Base-by-base conservation (phyloP, 768 basidiomycete genomes). In the Terana coerulea region DNA sequence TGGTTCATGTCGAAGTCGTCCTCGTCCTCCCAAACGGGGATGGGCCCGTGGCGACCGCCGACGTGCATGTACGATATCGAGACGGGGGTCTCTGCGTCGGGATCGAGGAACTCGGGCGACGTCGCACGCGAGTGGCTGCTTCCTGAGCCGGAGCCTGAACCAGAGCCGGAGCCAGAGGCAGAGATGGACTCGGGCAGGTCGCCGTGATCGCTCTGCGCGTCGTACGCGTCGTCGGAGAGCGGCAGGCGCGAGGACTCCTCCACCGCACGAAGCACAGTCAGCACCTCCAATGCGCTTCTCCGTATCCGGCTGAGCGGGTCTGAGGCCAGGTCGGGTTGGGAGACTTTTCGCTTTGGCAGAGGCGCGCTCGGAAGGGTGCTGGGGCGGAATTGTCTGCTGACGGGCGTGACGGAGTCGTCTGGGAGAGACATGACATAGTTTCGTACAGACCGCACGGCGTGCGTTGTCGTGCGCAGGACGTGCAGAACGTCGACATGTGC, bases 21-120 rank as follows among this genome's bases (percentile, higher is more conserved):
- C 45, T 86, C 84, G 54, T 89, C 86, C 55, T 88, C 86, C 91
- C 91, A 92, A 1, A 93, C 88, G 0, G 87, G 86, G 7, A 93
- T 75, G 15, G 74, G 75, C 58, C 82, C 79, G 33, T 72, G 68
- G 25, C 78, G 74, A 5, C 88, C 88, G 52, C 84, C 78, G 12
- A 88, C 84, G 52, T 78, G 83, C 22, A 90, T 75, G 29, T 84
- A 71, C 6, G 84, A 84, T 62, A 86, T 86, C 1, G 84, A 80
- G 51, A 88, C 75, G 4, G 83, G 79, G 49, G 76, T 69, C 53
- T 86, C 86, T 2, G 33, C 31, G 14, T 51, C 53, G 22, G 42
- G 34, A 17, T 40, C 52, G 8, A 51, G 26, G 21, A 54, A 51
- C 19, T 47, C 62, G 2, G 79, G 79, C 26, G 79, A 80, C 22